phyloP scores from a whole-genome alignment of 2,329 filamentous ascomycete species.

The Hirsutella rhossiliensis region DNA sequence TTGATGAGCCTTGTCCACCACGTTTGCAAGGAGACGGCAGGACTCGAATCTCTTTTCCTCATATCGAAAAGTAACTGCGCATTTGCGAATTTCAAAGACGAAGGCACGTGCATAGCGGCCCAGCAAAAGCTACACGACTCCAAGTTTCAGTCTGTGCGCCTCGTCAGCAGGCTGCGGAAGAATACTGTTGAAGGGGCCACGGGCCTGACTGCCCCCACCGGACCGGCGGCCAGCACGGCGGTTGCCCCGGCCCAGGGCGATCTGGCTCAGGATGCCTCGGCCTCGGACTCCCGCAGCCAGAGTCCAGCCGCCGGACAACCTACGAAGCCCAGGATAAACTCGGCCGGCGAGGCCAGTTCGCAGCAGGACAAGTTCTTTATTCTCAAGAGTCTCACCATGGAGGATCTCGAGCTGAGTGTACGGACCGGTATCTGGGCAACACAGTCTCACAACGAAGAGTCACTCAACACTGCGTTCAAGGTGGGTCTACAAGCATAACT shows the following conservation, averaged over 20 bases:
- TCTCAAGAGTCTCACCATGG: slow-evolving; percentile 81
- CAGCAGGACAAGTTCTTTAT: slow-evolving; percentile 54
- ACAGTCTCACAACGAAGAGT: slow-evolving; percentile 83
- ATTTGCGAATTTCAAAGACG: slow-evolving; percentile 88
- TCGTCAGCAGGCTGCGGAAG: slow-evolving; percentile 73
- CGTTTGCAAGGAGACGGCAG: slow-evolving; percentile 66
- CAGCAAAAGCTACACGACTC: slow-evolving; percentile 85
- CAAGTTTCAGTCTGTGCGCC: slow-evolving; percentile 69
- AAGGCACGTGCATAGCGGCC: slow-evolving; percentile 60
- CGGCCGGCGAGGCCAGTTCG: background rate
- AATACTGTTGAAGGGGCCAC: slow-evolving; percentile 33
- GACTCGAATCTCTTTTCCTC: slow-evolving; percentile 81
- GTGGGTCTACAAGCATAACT: slow-evolving; percentile 32
- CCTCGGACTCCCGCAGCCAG: slow-evolving; percentile 1
- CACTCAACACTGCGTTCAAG: slow-evolving; percentile 70
- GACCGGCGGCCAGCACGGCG: slow-evolving; percentile 32
- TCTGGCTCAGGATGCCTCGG: slow-evolving; percentile 3
- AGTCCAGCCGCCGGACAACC: slow-evolving; percentile 3
- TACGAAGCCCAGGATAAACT: background rate
- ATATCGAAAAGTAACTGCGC: slow-evolving; percentile 97
- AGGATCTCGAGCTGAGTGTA: slow-evolving; percentile 84
- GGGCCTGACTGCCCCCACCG: slow-evolving; percentile 40
- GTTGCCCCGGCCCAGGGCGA: slow-evolving; percentile 6
- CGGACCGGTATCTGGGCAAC: slow-evolving; percentile 86
- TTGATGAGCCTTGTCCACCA: slow-evolving; percentile 81